Base-by-base conservation (phyloP, 192 early-diverging fungal species). In the Umbelopsis vinacea region DNA sequence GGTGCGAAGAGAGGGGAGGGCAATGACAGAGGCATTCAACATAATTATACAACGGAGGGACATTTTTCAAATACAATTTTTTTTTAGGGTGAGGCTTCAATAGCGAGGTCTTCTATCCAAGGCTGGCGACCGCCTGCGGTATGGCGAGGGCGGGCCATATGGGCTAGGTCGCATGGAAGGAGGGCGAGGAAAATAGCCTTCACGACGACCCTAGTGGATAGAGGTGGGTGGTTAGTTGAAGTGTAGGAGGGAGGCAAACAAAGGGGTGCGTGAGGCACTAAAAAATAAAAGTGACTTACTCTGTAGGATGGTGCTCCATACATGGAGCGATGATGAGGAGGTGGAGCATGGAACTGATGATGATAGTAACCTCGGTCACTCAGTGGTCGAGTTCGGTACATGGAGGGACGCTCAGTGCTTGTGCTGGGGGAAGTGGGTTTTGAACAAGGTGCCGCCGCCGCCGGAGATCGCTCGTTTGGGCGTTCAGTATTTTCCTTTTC, bases 401-500 rank as follows among this genome's bases (percentile, higher is more conserved):
- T 37, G 26, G 26, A 29, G 17, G 57, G 33, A 43, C 40, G 40
- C 11, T 43, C 40, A 43, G 40, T 43, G 0, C 57, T 29, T 63
- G 57, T 29, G 14, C 33, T 63, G 5, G 29, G 17, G 19, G 57
- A 37, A n/a, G 57, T 14, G 37, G 57, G 26, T 8, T 63, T 37
- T 10, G 57, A 14, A 19, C 35, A 37, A 4, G 11, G 19, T 29
- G 29, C 11, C 15, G 26, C 3, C 19, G 57, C 17, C 33, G 33
- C 0, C 2, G 48, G 15, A 21, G 48, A 15, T 50, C 26, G 10
- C 26, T 37, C 33, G 17, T n/a, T 35, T 19, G 26, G 12, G 29
- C 57, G 57, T 33, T 63, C 57, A 63, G 24, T 63, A 35, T 63
- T 63, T 37, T 63, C 57, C 33, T 63, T 63, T 26, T 63, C 57